A percentile compares a stretch with the other conserved stretches of the same genome.
These are phyloP conservation scores for Talaromyces borbonicus DNA, from an alignment of 495 filamentous ascomycete species.

Conservation along the genomic window DNA sequence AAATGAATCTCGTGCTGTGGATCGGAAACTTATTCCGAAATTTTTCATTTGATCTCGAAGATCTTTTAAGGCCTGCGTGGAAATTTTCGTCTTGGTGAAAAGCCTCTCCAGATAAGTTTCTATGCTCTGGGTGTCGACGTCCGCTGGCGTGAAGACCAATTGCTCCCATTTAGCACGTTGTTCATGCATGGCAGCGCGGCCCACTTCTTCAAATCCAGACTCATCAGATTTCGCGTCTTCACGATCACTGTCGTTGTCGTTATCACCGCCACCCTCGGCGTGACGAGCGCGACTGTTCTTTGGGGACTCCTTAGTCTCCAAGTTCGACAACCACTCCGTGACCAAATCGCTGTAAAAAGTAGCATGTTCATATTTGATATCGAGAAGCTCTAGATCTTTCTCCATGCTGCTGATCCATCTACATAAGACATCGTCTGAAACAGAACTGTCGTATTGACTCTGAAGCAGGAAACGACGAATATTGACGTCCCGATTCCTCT, in stretches of 20 bases:
- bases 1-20: constrained; percentile 19
- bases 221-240: constrained; percentile 8
- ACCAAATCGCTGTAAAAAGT: constrained; percentile 51
- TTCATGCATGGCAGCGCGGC: constrained; percentile 40
- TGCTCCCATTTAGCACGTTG: constrained; percentile 46
- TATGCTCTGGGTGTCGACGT: constrained; percentile 37
- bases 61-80: constrained; percentile 31
- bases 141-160: constrained; percentile 41
- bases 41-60: constrained; percentile 32
- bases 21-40: constrained; percentile 32
- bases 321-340: constrained; percentile 47
- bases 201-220: constrained; percentile 25
- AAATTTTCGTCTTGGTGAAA: constrained; percentile 33
- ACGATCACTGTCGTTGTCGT: not conserved
- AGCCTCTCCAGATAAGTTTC: constrained; percentile 40
- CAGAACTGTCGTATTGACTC: constrained; percentile 45
- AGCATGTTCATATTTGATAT: constrained; percentile 50
- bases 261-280: constrained; percentile 15
- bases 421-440: constrained; percentile 34
- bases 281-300: constrained; percentile 7
- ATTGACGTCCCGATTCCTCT: constrained; percentile 23
- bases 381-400: constrained; percentile 39
- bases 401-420: constrained; percentile 41
- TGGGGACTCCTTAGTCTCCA: constrained; percentile 4
- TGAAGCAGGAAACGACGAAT: constrained; percentile 46